Conservation (phyloP, 176 grass and related monocot species). For the Thalia dealbata region DNA sequence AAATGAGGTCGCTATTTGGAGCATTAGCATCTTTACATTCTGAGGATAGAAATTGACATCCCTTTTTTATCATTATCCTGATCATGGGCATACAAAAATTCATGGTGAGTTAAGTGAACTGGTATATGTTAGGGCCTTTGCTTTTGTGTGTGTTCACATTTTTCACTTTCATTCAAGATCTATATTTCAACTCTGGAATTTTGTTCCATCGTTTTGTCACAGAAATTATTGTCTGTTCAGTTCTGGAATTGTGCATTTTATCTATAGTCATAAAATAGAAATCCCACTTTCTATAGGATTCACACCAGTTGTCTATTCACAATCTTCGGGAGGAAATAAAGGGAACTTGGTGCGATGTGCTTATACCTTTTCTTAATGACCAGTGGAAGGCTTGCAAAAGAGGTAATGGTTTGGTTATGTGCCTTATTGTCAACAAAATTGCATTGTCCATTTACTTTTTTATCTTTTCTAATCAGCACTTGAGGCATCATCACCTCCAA, state of each 20-base stretch:
- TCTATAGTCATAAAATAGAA: constrained; percentile 12
- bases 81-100: too few species aligned
- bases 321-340: constrained; percentile 58
- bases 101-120: too few species aligned
- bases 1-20: neutral
- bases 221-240: too few species aligned
- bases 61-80: neutral
- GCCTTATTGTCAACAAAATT: constrained; percentile 6
- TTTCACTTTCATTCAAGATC: too few species aligned
- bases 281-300: constrained; percentile 40
- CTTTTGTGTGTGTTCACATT: neutral
- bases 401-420: constrained; percentile 36
- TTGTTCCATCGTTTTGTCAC: neutral
- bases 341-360: constrained; percentile 82
- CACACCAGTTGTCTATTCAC: constrained; percentile 49
- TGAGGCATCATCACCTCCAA: constrained; percentile 79
- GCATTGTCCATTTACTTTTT: constrained; percentile 23
- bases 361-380: constrained; percentile 70
- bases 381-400: constrained; percentile 85
- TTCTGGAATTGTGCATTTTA: neutral
- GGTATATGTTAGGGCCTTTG: neutral
- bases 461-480: constrained; percentile 54
- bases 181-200: neutral
- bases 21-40: neutral
- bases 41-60: neutral